A percentile compares a stretch with the other conserved stretches of the same genome.
phyloP scores from a whole-genome alignment of 1,284 basidiomycete genomes.

The Mycena citricolor region DNA sequence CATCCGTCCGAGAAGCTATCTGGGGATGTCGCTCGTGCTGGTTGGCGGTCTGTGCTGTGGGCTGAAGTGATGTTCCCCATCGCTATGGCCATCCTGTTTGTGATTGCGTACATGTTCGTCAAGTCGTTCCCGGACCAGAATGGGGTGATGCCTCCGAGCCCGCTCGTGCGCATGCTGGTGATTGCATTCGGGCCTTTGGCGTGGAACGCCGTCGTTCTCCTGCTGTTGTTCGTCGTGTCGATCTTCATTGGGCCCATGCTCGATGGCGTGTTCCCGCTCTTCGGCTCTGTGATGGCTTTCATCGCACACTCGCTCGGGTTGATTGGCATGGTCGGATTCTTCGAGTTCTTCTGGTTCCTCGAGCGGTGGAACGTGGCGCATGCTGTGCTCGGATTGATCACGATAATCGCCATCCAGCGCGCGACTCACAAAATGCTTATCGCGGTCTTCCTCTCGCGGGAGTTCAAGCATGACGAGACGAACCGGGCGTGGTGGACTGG shows the following conservation, averaged over 20 bases:
- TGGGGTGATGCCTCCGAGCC: constrained; percentile 67
- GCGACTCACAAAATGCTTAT: constrained; percentile 91
- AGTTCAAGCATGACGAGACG: constrained; percentile 97
- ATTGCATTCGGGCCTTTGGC: constrained; percentile 94
- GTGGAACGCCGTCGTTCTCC: constrained; percentile 88
- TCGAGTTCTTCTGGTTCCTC: constrained; percentile 96
- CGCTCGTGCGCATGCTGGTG: constrained; percentile 89
- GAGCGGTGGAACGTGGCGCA: constrained; percentile 92
- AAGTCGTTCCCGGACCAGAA: constrained; percentile 73
- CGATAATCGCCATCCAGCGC: constrained; percentile 86
- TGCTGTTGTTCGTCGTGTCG: constrained; percentile 87
- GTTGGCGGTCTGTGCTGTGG: constrained; percentile 85
- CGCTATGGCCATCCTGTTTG: constrained; percentile 80
- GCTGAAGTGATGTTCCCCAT: constrained; percentile 88
- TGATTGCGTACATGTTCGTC: constrained; percentile 88
- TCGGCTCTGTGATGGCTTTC: constrained; percentile 88
- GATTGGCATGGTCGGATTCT: constrained; percentile 87
- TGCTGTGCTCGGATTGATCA: constrained; percentile 86
- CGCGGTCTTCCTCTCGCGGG: constrained; percentile 87
- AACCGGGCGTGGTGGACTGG: constrained; percentile 99
- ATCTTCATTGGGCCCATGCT: constrained; percentile 92
- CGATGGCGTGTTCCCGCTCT: constrained; percentile 79
- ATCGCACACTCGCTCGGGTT: constrained; percentile 81
- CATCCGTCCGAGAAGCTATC: constrained; percentile 94
- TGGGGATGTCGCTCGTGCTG: constrained; percentile 86